phyloP scores from a whole-genome alignment of 169 alveolate species.

The Eimeria sp. region DNA sequence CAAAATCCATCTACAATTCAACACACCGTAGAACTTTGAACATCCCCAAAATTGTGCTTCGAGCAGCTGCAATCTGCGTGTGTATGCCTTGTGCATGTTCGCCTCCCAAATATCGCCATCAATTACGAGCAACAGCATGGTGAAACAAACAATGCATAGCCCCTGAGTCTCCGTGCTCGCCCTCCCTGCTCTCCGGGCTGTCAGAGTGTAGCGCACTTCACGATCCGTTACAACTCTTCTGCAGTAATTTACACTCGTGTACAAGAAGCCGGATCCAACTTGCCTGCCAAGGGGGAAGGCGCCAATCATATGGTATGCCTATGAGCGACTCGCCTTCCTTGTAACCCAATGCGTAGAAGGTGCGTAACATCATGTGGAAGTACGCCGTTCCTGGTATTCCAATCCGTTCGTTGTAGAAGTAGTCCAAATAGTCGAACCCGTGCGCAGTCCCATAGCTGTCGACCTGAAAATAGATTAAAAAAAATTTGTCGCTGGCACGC shows the following conservation, averaged over 20 bases:
- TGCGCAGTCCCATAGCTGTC: constrained; percentile 77
- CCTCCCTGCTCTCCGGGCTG: background rate
- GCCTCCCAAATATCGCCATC: background rate
- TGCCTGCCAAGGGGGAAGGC: constrained; percentile 82
- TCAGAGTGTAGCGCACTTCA: background rate
- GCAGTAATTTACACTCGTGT: background rate
- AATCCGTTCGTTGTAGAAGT: constrained; percentile 65
- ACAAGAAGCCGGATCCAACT: background rate
- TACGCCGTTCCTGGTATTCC: constrained; percentile 81
- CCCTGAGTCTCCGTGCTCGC: background rate
- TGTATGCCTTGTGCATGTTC: background rate
- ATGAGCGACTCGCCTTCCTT: constrained; percentile 56
- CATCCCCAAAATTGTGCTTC: background rate
- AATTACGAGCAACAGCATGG: background rate
- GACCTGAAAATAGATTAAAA: constrained; percentile 12
- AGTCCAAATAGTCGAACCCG: constrained; percentile 81
- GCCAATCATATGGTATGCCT: constrained; percentile 83
- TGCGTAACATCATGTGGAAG: constrained; percentile 65
- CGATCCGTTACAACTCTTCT: background rate
- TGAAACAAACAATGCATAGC: background rate
- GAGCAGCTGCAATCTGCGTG: background rate
- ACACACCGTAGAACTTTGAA: background rate
- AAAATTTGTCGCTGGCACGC: background rate
- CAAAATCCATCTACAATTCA: constrained; percentile 52
- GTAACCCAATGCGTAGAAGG: constrained; percentile 53